A percentile compares a stretch with the other conserved stretches of the same genome.
Conservation (phyloP, 371 early-diverging fungal species). For the Sporodiniella umbellata region DNA sequence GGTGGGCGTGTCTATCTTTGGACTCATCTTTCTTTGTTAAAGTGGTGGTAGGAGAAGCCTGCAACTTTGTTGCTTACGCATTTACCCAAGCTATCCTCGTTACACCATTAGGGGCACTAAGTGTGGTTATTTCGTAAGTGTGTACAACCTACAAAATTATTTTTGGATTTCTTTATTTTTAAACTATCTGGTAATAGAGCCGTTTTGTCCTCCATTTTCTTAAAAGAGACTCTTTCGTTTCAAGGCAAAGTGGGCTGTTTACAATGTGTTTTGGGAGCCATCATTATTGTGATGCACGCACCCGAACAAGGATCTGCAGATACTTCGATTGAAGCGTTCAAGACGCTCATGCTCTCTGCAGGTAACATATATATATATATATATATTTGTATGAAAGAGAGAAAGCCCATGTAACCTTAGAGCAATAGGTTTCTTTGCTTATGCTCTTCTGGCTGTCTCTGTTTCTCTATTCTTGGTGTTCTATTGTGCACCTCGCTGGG, state of each 20-base stretch:
- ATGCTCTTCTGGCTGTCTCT: slow-evolving; percentile 62
- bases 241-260: slow-evolving; percentile 90
- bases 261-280: slow-evolving; percentile 87
- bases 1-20: not conserved
- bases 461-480: slow-evolving; percentile 65
- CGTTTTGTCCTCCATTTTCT: slow-evolving; percentile 82
- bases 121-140: slow-evolving; percentile 53
- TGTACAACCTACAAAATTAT: no score
- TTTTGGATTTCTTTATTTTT: not conserved
- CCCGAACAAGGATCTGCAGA: slow-evolving; percentile 81
- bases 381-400: not conserved
- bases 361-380: slow-evolving; percentile 32
- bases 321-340: slow-evolving; percentile 78
- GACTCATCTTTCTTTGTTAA: not conserved
- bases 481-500: slow-evolving; percentile 79
- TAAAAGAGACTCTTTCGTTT: slow-evolving; percentile 79
- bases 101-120: slow-evolving; percentile 91
- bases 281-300: slow-evolving; percentile 88
- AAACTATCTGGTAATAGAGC: slow-evolving; percentile 64
- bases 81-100: slow-evolving; percentile 94
- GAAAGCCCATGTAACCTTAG: not conserved
- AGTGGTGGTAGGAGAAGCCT: slow-evolving; percentile 83
- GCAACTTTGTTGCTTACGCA: slow-evolving; percentile 95
- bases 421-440: slow-evolving; percentile 78
- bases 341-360: slow-evolving; percentile 69